Evolutionary conservation across 441 rosid genomes (phyloP).

Genomic region (Populus hybrid): DNA sequence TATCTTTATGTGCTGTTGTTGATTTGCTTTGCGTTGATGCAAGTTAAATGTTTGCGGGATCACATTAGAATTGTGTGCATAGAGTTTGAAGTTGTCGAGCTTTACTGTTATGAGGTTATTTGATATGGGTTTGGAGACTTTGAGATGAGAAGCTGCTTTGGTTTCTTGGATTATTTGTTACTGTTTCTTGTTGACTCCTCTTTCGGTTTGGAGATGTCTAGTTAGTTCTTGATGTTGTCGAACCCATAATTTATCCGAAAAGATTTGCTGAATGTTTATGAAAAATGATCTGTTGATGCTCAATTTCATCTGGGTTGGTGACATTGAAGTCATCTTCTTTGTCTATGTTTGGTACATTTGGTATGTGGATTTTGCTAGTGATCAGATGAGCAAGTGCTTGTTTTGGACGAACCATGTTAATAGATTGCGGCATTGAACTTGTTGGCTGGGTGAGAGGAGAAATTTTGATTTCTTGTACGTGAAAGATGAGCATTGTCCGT

Average conservation of each 20-base stretch:
- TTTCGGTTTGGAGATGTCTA: slow-evolving; percentile 20
- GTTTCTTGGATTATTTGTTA: slow-evolving; percentile 13
- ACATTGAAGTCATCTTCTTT: slow-evolving; percentile 6
- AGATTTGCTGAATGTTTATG: slow-evolving; percentile 6
- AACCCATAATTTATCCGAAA: background rate
- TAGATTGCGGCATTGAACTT: slow-evolving; percentile 4
- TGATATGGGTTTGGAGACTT: slow-evolving; percentile 20
- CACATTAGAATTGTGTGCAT: slow-evolving; percentile 26
- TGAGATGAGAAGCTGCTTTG: slow-evolving; percentile 18
- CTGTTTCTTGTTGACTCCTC: slow-evolving; percentile 1
- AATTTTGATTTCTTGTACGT: slow-evolving; percentile 6
- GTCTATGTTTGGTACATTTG: slow-evolving; percentile 2
- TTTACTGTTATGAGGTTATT: slow-evolving; percentile 29
- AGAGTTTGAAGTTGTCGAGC: slow-evolving; percentile 20
- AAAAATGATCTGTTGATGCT: slow-evolving; percentile 28
- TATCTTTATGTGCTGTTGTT: slow-evolving; percentile 24
- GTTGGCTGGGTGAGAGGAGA: background rate
- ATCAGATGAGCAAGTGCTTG: slow-evolving; percentile 6
- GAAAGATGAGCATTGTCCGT: slow-evolving; percentile 5
- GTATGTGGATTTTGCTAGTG: slow-evolving; percentile 16
- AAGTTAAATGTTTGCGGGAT: slow-evolving; percentile 29
- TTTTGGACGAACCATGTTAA: background rate
- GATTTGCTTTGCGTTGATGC: slow-evolving; percentile 11
- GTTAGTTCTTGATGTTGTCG: slow-evolving; percentile 12
- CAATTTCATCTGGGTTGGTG: slow-evolving; percentile 31